Evolutionary conservation across 257 asterid species (phyloP), one percentile per base, ranked within the genome.

Genomic region (Datura wrightii): DNA sequence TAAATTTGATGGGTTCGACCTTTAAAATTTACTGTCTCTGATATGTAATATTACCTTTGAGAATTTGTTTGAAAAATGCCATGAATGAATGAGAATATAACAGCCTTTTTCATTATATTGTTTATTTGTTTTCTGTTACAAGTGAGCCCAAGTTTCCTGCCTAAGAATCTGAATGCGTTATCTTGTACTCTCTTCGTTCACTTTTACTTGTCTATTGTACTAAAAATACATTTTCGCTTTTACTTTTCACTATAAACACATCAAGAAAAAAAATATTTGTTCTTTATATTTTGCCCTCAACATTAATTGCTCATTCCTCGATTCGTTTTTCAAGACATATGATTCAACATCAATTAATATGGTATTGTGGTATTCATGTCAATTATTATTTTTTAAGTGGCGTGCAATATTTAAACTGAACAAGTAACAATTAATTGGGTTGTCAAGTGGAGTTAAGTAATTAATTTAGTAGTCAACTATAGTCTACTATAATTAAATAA

Each of bases 381-480:
- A 24, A 24, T 24, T 24, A 24, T 24, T 24, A 24, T 24, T 24
- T 24, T 24, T 24, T 1, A 24, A 24, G 31, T 0, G 31, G 1
- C 31, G 31, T 24, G 31, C 31, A 24, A 24, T 24, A 24, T 24
- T 24, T 24, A 24, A 24, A 24, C 31, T 24, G 31, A 24, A 24
- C 31, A 24, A 24, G 31, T 24, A 24, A 24, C 41, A 70, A 70
- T 70, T 4, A 8, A 70, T 1, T 41, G 36, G 79, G 54, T 70
- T 70, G 79, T 44, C 39, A 71, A 71, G 79, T 71, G 56, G 36
- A 9, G 79, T 18, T n/a, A 4, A 71, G 37, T 71, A 31, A 71
- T 44, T 71, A 44, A 71, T 44, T 42, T 18, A 44, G 39, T 10
- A 5, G 56, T 44, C 3, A 71, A 44, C 79, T 69, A 16, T 69